Evolutionary conservation across 2,329 filamentous ascomycete genomes (phyloP).

Genomic region (Aaosphaeria pasadenensis): DNA sequence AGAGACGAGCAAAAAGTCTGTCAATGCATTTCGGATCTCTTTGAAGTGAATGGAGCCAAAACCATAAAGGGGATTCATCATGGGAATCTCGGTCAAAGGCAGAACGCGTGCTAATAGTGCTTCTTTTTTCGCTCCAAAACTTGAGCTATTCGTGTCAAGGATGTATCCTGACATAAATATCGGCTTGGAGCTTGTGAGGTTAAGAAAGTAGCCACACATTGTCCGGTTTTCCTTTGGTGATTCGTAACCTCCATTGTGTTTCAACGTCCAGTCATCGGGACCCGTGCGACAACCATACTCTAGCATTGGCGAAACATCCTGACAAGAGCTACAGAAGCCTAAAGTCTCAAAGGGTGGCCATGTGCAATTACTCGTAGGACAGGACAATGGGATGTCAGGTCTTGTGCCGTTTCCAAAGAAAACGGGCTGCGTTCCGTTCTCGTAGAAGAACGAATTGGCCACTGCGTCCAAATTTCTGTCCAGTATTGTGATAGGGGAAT

Average conservation of each 20-base stretch:
- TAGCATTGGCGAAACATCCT: constrained; percentile 7
- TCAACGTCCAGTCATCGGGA: constrained; percentile 2
- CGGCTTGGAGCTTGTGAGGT: constrained; percentile 6
- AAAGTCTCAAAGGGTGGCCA: constrained; percentile 26
- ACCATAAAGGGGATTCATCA: constrained; percentile 2
- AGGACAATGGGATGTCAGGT: constrained; percentile 21
- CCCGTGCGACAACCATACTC: constrained; percentile 6
- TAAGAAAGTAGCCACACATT: constrained; percentile 26
- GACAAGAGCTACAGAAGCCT: constrained; percentile 21
- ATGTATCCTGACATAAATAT: constrained; percentile 19
- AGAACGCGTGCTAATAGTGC: constrained; percentile 10
- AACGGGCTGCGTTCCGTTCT: constrained; percentile 18
- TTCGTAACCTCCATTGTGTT: neutral
- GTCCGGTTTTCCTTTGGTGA: constrained; percentile 12
- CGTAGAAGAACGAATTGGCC: constrained; percentile 8
- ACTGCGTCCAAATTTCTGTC: constrained; percentile 1
- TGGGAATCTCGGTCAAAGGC: constrained; percentile 3
- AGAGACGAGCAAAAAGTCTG: constrained; percentile 12
- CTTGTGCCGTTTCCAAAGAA: constrained; percentile 20
- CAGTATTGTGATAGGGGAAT: too few species aligned
- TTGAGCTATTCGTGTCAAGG: neutral
- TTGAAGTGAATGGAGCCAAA: constrained; percentile 21
- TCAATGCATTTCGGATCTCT: constrained; percentile 12
- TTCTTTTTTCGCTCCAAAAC: constrained; percentile 4
- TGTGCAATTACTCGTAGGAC: constrained; percentile 27